Percentiles rank a stretch among this genome's conserved stretches.
Evolutionary conservation across 2,329 filamentous ascomycete species (phyloP).

Genomic region (Davidsoniella australis): DNA sequence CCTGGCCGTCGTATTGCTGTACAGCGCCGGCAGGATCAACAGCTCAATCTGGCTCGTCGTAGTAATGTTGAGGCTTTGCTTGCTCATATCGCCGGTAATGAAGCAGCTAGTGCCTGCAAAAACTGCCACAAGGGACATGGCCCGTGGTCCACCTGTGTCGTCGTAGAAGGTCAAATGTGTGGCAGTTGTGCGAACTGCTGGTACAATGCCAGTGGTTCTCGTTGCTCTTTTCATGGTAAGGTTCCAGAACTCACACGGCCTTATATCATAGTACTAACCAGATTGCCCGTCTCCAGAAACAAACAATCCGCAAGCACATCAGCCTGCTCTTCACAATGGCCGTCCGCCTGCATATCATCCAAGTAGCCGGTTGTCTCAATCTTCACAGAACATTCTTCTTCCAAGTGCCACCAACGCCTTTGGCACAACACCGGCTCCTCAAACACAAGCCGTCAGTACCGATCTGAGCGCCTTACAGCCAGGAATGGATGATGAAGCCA

Average conservation of each 20-base stretch:
- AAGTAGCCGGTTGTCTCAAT: constrained; percentile 13
- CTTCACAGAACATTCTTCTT: constrained; percentile 7
- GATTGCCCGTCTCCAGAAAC: constrained; percentile 22
- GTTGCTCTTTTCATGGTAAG: constrained; percentile 43
- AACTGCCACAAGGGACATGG: constrained; percentile 44
- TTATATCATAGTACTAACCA: background rate
- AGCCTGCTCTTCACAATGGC: constrained; percentile 14
- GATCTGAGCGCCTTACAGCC: constrained; percentile 7
- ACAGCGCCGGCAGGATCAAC: constrained; percentile 36
- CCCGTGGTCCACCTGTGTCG: constrained; percentile 40
- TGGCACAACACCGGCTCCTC: background rate
- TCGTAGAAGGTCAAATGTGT: constrained; percentile 43
- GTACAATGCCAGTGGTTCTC: constrained; percentile 43
- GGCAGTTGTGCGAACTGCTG: constrained; percentile 46
- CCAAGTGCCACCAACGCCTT: background rate
- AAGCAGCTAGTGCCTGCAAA: constrained; percentile 33
- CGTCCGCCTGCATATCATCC: constrained; percentile 7
- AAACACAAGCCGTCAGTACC: background rate
- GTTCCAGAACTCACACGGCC: background rate
- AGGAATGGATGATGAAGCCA: constrained; percentile 22
- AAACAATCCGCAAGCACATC: constrained; percentile 24
- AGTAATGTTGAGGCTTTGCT: constrained; percentile 44
- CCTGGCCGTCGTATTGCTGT: constrained; percentile 31
- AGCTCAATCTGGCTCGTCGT: constrained; percentile 36
- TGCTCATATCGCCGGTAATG: constrained; percentile 36